Evolutionary conservation across 1,139 yeast species (phyloP), one percentile per base, ranked within the genome.

Genomic region (Geotrichum carabidarum): DNA sequence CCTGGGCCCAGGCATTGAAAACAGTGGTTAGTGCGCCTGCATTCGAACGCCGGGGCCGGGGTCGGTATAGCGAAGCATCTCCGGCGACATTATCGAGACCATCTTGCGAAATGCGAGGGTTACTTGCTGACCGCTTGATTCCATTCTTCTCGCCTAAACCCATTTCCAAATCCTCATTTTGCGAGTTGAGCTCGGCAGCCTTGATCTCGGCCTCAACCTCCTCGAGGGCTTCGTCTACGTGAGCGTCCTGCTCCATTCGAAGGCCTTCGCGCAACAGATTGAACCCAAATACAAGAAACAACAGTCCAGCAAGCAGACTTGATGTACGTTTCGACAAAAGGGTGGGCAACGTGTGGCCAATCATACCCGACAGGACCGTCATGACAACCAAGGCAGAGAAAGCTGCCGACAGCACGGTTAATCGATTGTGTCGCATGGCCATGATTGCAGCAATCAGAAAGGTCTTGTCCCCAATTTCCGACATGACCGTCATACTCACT

Each of bases 401-500:
- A 1, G 96, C 95, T 3, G 97, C 83, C 9, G 90, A 77, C 67
- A 93, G 91, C 15, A 93, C 99, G 48, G 89, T 78, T 63, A 80
- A 65, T 66, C 95, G 78, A 22, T 91, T 81, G 71, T 90, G 85
- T 68, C 88, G 86, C 99, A 94, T 93, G 37, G 99, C 96, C 97
- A 93, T 90, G 62, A 93, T 78, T 1, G 98, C 98, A 32, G 99
- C 97, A 63, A 94, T 90, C 62, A 93, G 78, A 67, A 93, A 93
- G 0, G 99, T 93, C 74, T 93, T 94, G 71, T 93, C 99, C 56
- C 99, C 99, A 58, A 94, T 84, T 71, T 93, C 99, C 31, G 96
- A 87, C 32, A 90, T 87, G 44, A 88, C 74, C 66, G 93, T 93
- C 99, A 93, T 93, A 54, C 68, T 59, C 32, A 67, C 61, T 6